Evolutionary conservation across 2,329 filamentous ascomycete genomes (phyloP).

Genomic region (Ceratocystiopsis minuta): DNA sequence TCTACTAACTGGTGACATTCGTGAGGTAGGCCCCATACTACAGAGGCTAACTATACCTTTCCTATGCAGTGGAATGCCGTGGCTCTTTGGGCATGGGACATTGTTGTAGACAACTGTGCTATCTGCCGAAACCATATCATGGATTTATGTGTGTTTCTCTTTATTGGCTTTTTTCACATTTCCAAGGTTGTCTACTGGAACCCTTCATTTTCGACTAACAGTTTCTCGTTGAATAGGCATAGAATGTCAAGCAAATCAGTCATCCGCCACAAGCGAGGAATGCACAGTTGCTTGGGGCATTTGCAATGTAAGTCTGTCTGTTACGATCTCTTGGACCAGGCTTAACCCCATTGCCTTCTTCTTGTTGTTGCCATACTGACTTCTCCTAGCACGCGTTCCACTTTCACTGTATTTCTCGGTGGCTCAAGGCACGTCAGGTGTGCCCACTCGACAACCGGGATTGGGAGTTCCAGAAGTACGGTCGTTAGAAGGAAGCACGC

Average conservation of each 20-base stretch:
- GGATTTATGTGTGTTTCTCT: slow-evolving; percentile 60
- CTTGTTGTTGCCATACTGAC: not conserved
- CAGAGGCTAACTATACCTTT: slow-evolving; percentile 1
- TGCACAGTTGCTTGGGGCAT: slow-evolving; percentile 99
- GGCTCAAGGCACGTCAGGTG: slow-evolving; percentile 97
- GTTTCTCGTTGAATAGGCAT: slow-evolving; percentile 41
- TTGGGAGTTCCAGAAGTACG: slow-evolving; percentile 99
- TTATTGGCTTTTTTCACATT: not conserved
- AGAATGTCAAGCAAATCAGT: slow-evolving; percentile 97
- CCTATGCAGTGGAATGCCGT: slow-evolving; percentile 84
- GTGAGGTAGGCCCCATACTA: no score
- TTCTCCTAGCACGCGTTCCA: slow-evolving; percentile 78
- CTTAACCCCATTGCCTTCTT: not conserved
- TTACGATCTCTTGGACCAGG: not conserved
- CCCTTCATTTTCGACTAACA: no score
- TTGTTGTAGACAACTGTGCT: slow-evolving; percentile 97
- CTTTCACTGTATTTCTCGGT: slow-evolving; percentile 98
- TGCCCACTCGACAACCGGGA: slow-evolving; percentile 95
- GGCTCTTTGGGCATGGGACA: slow-evolving; percentile 97
- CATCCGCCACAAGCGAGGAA: slow-evolving; percentile 90
- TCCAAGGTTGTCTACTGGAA: no score
- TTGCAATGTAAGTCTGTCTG: slow-evolving; percentile 67
- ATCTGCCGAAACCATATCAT: slow-evolving; percentile 99
- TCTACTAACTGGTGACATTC: slow-evolving; percentile 2
- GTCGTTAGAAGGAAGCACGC: slow-evolving; percentile 29